A percentile compares a stretch with the other conserved stretches of the same genome.
phyloP scores from a whole-genome alignment of 108 stramenopile species.

The Cyclotella sp. region DNA sequence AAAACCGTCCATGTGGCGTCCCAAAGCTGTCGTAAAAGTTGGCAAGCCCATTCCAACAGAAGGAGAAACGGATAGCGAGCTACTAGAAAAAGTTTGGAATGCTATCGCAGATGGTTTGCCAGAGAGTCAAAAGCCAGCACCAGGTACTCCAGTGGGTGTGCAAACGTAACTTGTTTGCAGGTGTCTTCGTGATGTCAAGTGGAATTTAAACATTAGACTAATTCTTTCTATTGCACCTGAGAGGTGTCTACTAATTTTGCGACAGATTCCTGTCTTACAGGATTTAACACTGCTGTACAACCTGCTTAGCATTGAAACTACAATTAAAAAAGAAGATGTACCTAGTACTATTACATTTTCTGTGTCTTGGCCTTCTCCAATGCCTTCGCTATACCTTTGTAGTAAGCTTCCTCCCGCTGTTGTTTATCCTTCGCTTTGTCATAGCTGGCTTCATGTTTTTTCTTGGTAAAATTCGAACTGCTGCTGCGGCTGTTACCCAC shows the following conservation, averaged over 20 bases:
- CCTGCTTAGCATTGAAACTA: too few relatives aligned
- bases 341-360: background rate
- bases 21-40: constrained; percentile 42
- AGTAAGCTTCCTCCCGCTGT: constrained; percentile 30
- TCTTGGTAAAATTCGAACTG: constrained; percentile 16
- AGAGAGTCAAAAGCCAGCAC: constrained; percentile 50
- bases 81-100: constrained; percentile 57
- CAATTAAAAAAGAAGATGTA: background rate
- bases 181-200: background rate
- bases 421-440: constrained; percentile 24
- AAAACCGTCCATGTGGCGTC: constrained; percentile 29
- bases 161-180: constrained; percentile 17
- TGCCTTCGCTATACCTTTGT: constrained; percentile 27
- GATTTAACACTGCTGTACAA: too few relatives aligned
- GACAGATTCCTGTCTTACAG: too few relatives aligned
- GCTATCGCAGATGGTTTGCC: constrained; percentile 53
- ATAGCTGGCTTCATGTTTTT: constrained; percentile 12
- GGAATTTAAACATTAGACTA: background rate
- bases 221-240: too few relatives aligned
- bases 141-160: constrained; percentile 50
- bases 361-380: constrained; percentile 27
- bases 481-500: constrained; percentile 35
- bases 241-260: too few relatives aligned
- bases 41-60: constrained; percentile 56
- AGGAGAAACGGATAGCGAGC: constrained; percentile 51